Percentiles rank a stretch among this genome's conserved stretches.
phyloP scores from a whole-genome alignment of 805 yeast genomes.

The Aciculoconidium aculeatum region DNA sequence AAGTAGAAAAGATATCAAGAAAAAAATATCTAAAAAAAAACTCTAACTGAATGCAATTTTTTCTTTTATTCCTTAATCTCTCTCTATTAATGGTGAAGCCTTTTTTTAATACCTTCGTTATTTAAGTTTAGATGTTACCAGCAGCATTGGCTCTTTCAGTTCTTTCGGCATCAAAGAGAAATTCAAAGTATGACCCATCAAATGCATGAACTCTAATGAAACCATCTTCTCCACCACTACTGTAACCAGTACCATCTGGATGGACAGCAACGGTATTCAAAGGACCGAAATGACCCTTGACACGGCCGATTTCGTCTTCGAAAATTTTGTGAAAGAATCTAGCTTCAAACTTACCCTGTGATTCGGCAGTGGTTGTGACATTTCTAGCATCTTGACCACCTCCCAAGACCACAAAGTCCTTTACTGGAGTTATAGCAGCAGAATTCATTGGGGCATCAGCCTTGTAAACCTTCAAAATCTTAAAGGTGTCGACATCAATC shows the following conservation, averaged over 20 bases:
- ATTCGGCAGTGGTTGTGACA: slow-evolving; percentile 92
- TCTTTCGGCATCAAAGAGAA: slow-evolving; percentile 79
- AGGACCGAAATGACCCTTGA: slow-evolving; percentile 99
- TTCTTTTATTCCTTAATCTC: background rate
- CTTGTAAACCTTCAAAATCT: slow-evolving; percentile 64
- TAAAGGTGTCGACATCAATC: slow-evolving; percentile 71
- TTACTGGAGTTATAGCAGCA: slow-evolving; percentile 89
- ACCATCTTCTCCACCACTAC: slow-evolving; percentile 99
- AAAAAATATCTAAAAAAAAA: too few relatives aligned
- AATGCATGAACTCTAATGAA: slow-evolving; percentile 89
- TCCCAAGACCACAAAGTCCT: slow-evolving; percentile 88
- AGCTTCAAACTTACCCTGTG: slow-evolving; percentile 95
- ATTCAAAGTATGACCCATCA: slow-evolving; percentile 89
- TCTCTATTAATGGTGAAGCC: slow-evolving; percentile 2
- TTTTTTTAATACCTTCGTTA: background rate
- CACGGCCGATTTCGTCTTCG: slow-evolving; percentile 94
- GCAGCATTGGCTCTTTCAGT: slow-evolving; percentile 47
- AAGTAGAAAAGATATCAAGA: too few relatives aligned
- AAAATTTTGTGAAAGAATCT: slow-evolving; percentile 93
- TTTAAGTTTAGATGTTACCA: slow-evolving; percentile 17
- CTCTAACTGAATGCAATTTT: slow-evolving; percentile 2
- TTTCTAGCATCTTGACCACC: slow-evolving; percentile 99
- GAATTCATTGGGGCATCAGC: slow-evolving; percentile 94
- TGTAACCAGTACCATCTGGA: slow-evolving; percentile 88
- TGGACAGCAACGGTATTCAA: slow-evolving; percentile 88